These are phyloP conservation scores for Cladophialophora yegresii DNA, from an alignment of 2,329 filamentous ascomycete genomes.

Conservation along the genomic window DNA sequence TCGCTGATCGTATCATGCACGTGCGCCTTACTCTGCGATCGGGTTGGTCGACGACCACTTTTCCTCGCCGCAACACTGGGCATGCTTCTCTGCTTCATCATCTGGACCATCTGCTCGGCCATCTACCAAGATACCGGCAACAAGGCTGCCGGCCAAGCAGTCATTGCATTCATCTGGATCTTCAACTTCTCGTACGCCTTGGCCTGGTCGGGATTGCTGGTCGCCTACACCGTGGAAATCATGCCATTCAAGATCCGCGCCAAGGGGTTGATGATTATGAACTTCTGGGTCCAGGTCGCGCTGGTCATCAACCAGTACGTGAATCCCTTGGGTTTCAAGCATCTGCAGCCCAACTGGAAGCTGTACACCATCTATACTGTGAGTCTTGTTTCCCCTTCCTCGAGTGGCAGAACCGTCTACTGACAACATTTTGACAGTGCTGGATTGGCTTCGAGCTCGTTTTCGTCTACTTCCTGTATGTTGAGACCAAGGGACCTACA, in stretches of 20 bases:
- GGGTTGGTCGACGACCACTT: slow-evolving; percentile 58
- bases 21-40: slow-evolving; percentile 59
- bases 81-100: slow-evolving; percentile 46
- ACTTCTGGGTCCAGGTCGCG: slow-evolving; percentile 29
- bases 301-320: slow-evolving; percentile 29
- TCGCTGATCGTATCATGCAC: slow-evolving; percentile 60
- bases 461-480: slow-evolving; percentile 60
- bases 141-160: slow-evolving; percentile 43
- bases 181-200: slow-evolving; percentile 48
- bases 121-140: slow-evolving; percentile 40
- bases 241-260: slow-evolving; percentile 53
- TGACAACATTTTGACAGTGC: slow-evolving; percentile 4
- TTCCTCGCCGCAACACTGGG: slow-evolving; percentile 51
- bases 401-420: background rate
- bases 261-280: slow-evolving; percentile 43
- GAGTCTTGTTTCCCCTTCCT: slow-evolving; percentile 8
- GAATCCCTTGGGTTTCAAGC: slow-evolving; percentile 28
- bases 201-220: slow-evolving; percentile 42
- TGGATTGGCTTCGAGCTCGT: slow-evolving; percentile 44
- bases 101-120: slow-evolving; percentile 47
- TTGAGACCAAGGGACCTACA: slow-evolving; percentile 62
- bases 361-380: slow-evolving; percentile 31
- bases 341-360: slow-evolving; percentile 28
- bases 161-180: slow-evolving; percentile 46
- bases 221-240: slow-evolving; percentile 51